A percentile compares a stretch with the other conserved stretches of the same genome.
These are phyloP conservation scores for Hyaloscypha finlandica DNA, from an alignment of 495 filamentous ascomycete genomes.

Conservation along the genomic window DNA sequence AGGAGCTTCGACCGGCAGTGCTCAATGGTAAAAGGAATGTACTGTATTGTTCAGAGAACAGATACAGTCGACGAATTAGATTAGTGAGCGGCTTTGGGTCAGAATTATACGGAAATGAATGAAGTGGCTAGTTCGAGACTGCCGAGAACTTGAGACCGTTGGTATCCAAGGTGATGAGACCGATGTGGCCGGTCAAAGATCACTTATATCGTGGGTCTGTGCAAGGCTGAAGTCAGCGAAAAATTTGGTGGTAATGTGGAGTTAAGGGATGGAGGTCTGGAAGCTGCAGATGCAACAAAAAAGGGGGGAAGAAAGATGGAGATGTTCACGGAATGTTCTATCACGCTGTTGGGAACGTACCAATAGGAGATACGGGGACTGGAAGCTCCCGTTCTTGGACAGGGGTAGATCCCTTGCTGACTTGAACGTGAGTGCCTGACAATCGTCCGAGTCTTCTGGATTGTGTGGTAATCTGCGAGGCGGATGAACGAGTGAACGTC, in stretches of 20 bases:
- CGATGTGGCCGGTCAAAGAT: conserved; percentile 22
- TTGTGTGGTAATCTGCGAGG: conserved; percentile 26
- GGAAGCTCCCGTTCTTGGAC: conserved; percentile 11
- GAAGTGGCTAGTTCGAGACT: conserved; percentile 31
- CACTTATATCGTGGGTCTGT: conserved; percentile 26
- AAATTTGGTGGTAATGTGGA: conserved; percentile 3
- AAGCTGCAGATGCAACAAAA: background rate
- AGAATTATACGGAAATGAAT: conserved; percentile 32
- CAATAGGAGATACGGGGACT: conserved; percentile 23
- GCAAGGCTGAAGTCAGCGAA: conserved; percentile 9
- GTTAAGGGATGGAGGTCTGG: conserved; percentile 6
- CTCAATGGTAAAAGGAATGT: conserved; percentile 28
- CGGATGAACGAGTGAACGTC: conserved; percentile 38
- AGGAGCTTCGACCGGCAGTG: conserved; percentile 37
- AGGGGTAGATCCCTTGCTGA: conserved; percentile 25
- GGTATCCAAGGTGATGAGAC: conserved; percentile 19
- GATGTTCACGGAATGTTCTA: conserved; percentile 15
- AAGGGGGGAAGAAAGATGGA: background rate
- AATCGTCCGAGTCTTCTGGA: conserved; percentile 15
- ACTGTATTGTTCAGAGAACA: conserved; percentile 14
- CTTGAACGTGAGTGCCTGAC: conserved; percentile 22
- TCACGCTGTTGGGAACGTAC: conserved; percentile 22
- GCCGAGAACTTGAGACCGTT: conserved; percentile 4
- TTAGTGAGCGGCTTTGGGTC: conserved; percentile 32
- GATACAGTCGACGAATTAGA: conserved; percentile 27